Conservation (phyloP, 2,329 filamentous ascomycete species). For the Nothopassalora personata region DNA sequence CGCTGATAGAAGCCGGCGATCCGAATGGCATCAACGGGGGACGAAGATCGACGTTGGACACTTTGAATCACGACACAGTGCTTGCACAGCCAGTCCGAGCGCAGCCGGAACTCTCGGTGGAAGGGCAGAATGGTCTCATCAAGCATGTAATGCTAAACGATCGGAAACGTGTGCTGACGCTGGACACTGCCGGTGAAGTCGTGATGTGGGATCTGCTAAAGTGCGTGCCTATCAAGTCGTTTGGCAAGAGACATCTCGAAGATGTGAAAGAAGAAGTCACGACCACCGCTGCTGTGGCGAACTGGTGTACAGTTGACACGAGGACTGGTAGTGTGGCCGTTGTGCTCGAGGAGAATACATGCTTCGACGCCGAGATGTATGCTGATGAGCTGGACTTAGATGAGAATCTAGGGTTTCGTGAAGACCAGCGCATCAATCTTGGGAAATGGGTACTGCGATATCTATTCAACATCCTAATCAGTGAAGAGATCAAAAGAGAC, state of each 20-base stretch:
- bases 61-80: constrained; percentile 18
- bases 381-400: constrained; percentile 77
- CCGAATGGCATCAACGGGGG: constrained; percentile 29
- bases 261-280: constrained; percentile 85
- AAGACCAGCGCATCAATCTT: constrained; percentile 94
- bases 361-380: constrained; percentile 96
- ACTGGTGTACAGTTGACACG: constrained; percentile 94
- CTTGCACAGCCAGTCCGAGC: constrained; percentile 36
- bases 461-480: constrained; percentile 80
- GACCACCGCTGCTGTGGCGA: constrained; percentile 80
- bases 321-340: constrained; percentile 88
- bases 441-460: constrained; percentile 95
- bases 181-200: constrained; percentile 93
- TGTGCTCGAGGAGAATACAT: constrained; percentile 87
- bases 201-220: constrained; percentile 89
- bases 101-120: constrained; percentile 57
- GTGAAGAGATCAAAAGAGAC: constrained; percentile 84
- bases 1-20: constrained; percentile 5
- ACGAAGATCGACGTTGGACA: constrained; percentile 54
- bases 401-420: constrained; percentile 72
- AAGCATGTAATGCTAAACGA: constrained; percentile 93
- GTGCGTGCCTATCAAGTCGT: constrained; percentile 83
- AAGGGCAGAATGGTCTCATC: constrained; percentile 90
- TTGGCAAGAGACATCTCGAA: constrained; percentile 88
- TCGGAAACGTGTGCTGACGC: constrained; percentile 76